phyloP scores from a whole-genome alignment of 2,329 filamentous ascomycete genomes.

The Thermothelomyces thermophilus region DNA sequence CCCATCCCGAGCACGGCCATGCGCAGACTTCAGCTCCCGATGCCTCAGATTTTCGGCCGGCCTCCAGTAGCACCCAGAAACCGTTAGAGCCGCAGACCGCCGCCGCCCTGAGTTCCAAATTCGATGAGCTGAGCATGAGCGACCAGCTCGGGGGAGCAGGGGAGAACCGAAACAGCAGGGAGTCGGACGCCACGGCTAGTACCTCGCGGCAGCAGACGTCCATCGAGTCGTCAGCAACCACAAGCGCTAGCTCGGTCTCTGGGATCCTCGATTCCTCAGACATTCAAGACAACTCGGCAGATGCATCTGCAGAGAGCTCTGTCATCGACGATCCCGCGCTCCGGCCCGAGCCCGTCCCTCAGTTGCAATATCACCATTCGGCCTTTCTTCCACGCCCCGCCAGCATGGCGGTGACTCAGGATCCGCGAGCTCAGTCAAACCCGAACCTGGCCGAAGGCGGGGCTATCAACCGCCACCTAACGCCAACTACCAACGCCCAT shows the following conservation, averaged over 20 bases:
- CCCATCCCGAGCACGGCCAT: constrained; percentile 18
- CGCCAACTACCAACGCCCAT: constrained; percentile 49
- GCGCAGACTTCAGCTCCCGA: constrained; percentile 7
- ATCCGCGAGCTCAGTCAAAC: constrained; percentile 41
- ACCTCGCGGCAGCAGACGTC: constrained; percentile 44
- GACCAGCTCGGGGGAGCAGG: constrained; percentile 33
- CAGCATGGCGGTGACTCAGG: constrained; percentile 35
- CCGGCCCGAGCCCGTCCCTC: constrained; percentile 41
- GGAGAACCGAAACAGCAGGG: constrained; percentile 43
- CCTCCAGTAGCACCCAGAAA: constrained; percentile 11
- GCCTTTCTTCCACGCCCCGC: constrained; percentile 37
- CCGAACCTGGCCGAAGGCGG: constrained; percentile 47
- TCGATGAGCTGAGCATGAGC: constrained; percentile 30
- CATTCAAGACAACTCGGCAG: constrained; percentile 33
- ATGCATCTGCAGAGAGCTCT: constrained; percentile 46
- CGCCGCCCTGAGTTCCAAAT: constrained; percentile 26
- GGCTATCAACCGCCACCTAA: constrained; percentile 54
- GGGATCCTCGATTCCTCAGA: constrained; percentile 44
- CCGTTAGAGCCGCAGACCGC: constrained; percentile 10
- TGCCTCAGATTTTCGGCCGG: constrained; percentile 10
- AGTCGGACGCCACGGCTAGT: constrained; percentile 46
- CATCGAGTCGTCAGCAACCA: constrained; percentile 46
- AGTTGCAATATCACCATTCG: constrained; percentile 56
- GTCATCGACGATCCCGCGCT: constrained; percentile 39
- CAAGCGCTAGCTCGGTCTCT: constrained; percentile 51